Evolutionary conservation across 75 land plant species (phyloP).

Genomic region (Larix kaempferi): DNA sequence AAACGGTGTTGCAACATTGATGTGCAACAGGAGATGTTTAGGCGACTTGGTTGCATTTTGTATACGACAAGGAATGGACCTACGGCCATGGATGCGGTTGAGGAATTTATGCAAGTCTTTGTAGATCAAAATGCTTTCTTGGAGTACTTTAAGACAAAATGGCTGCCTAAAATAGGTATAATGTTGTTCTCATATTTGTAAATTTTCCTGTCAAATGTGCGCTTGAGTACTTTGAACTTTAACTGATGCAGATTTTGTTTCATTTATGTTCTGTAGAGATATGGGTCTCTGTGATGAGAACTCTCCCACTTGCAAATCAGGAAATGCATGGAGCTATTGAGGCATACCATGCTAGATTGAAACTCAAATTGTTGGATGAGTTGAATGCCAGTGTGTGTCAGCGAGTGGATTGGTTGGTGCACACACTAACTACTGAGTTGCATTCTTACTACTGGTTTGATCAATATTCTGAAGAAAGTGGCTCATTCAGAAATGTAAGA

Average conservation of each 20-base stretch:
- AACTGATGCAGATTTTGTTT: background rate
- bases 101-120: slow-evolving; percentile 40
- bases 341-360: slow-evolving; percentile 39
- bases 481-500: slow-evolving; percentile 18
- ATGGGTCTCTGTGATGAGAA: slow-evolving; percentile 33
- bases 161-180: slow-evolving; percentile 41
- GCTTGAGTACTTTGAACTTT: background rate
- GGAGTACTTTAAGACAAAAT: slow-evolving; percentile 34
- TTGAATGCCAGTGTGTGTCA: background rate
- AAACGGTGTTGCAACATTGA: slow-evolving; percentile 32
- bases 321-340: slow-evolving; percentile 49
- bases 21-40: slow-evolving; percentile 39
- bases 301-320: slow-evolving; percentile 38
- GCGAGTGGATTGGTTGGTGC: slow-evolving; percentile 46
- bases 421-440: slow-evolving; percentile 28
- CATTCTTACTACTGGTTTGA: slow-evolving; percentile 51
- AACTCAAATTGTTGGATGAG: slow-evolving; percentile 21
- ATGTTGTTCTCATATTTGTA: background rate
- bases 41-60: slow-evolving; percentile 35
- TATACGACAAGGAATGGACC: slow-evolving; percentile 21
- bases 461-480: slow-evolving; percentile 32
- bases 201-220: background rate
- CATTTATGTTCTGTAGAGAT: slow-evolving; percentile 16
- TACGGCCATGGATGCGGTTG: slow-evolving; percentile 13
- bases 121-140: slow-evolving; percentile 40